A percentile compares a stretch with the other conserved stretches of the same genome.
Evolutionary conservation across 2,329 filamentous ascomycete genomes (phyloP).

Genomic region (Fusarium torulosum): DNA sequence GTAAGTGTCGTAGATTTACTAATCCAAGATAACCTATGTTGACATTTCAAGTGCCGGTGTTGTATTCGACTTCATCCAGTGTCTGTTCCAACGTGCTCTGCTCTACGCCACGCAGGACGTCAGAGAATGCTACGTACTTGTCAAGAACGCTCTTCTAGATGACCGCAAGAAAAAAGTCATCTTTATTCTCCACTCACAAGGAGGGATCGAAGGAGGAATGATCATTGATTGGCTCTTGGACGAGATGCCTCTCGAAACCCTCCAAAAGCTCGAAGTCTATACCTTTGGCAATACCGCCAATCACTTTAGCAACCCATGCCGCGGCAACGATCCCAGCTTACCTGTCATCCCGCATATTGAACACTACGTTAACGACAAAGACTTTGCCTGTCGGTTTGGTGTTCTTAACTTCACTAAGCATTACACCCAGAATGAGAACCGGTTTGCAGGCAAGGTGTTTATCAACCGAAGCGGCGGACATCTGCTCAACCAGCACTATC

Average conservation of each 20-base stretch:
- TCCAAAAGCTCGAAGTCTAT: slow-evolving; percentile 36
- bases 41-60: slow-evolving; percentile 13
- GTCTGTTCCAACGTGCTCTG: slow-evolving; percentile 28
- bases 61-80: slow-evolving; percentile 33
- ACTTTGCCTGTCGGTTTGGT: slow-evolving; percentile 26
- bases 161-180: slow-evolving; percentile 25
- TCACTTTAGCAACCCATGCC: slow-evolving; percentile 34
- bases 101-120: slow-evolving; percentile 35
- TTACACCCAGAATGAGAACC: slow-evolving; percentile 24
- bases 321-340: neutral
- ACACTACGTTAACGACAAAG: slow-evolving; percentile 28
- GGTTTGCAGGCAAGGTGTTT: slow-evolving; percentile 32
- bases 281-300: slow-evolving; percentile 37
- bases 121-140: slow-evolving; percentile 28
- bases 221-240: slow-evolving; percentile 38
- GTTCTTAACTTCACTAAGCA: slow-evolving; percentile 19
- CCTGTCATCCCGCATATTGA: slow-evolving; percentile 28
- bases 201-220: slow-evolving; percentile 34
- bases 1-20: neutral
- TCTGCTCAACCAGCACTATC: slow-evolving; percentile 38
- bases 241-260: slow-evolving; percentile 20
- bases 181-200: slow-evolving; percentile 30
- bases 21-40: accelerated
- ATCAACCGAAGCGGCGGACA: slow-evolving; percentile 31
- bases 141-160: slow-evolving; percentile 28